A percentile compares a stretch with the other conserved stretches of the same genome.
These are phyloP conservation scores for Podila minutissima DNA, from an alignment of 192 early-diverging fungal genomes.

Conservation along the genomic window DNA sequence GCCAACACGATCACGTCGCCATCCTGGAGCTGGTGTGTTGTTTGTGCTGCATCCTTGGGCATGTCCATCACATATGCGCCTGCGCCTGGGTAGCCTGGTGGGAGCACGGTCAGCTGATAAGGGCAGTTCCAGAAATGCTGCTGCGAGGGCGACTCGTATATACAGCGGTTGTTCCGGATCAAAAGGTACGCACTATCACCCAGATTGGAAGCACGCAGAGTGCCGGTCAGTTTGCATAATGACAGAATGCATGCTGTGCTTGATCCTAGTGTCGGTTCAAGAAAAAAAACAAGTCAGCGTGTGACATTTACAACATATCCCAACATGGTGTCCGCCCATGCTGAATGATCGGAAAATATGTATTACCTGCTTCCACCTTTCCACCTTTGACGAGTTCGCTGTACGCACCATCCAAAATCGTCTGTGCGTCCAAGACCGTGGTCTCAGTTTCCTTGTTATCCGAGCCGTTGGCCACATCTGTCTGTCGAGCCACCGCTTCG, in stretches of 20 bases:
- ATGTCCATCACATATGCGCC: constrained; percentile 59
- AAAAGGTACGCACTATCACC: constrained; percentile 67
- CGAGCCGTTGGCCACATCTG: constrained; percentile 16
- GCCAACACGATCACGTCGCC: constrained; percentile 67
- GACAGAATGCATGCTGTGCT: constrained; percentile 68
- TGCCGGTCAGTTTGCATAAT: constrained; percentile 63
- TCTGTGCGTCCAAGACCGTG: constrained; percentile 56
- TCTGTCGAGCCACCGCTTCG: constrained; percentile 53
- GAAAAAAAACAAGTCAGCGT: neutral
- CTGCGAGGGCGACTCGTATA: constrained; percentile 67
- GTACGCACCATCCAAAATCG: constrained; percentile 63
- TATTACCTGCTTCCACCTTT: constrained; percentile 60
- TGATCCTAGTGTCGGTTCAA: constrained; percentile 42
- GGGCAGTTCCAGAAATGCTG: constrained; percentile 74
- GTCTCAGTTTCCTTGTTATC: constrained; percentile 31
- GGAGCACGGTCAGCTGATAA: constrained; percentile 66
- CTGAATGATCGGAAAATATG: neutral
- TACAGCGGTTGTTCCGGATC: constrained; percentile 61
- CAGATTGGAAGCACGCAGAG: constrained; percentile 61
- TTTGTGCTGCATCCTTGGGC: constrained; percentile 65
- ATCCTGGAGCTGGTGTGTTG: constrained; percentile 61
- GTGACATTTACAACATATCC: too few species aligned
- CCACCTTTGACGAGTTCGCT: constrained; percentile 56
- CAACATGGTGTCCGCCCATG: neutral
- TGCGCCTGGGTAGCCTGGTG: constrained; percentile 62